Evolutionary conservation across 2,329 filamentous ascomycete genomes (phyloP).

Genomic region (Dactylellina sp.): DNA sequence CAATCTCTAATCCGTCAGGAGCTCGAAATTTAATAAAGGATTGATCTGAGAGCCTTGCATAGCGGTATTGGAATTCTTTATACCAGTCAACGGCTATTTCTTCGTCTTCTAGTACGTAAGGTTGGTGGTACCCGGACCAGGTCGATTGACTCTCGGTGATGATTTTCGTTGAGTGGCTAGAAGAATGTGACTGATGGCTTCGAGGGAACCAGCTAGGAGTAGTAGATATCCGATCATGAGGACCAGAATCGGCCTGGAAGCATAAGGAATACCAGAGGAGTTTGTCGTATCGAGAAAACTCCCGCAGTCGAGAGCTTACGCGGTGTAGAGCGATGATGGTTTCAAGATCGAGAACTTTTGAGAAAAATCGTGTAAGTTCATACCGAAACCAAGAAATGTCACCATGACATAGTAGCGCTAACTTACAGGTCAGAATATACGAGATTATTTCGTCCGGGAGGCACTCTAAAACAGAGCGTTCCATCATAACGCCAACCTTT

Average conservation of each 20-base stretch:
- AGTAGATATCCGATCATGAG: no score
- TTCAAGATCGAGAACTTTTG: slow-evolving; percentile 40
- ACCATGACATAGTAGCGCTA: neutral
- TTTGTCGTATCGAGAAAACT: slow-evolving; percentile 48
- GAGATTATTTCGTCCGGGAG: slow-evolving; percentile 51
- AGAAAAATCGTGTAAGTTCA: neutral
- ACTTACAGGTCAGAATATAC: slow-evolving; percentile 49
- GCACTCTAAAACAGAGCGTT: slow-evolving; percentile 34
- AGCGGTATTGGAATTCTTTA: slow-evolving; percentile 59
- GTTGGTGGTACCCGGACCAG: slow-evolving; percentile 8
- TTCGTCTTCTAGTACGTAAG: slow-evolving; percentile 36
- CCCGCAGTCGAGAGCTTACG: slow-evolving; percentile 42
- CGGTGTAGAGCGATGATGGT: slow-evolving; percentile 46
- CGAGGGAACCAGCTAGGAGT: neutral
- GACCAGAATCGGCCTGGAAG: slow-evolving; percentile 13
- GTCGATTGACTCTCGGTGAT: slow-evolving; percentile 11
- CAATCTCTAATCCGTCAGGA: slow-evolving; percentile 57
- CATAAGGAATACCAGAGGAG: slow-evolving; percentile 37
- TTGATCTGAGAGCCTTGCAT: slow-evolving; percentile 54
- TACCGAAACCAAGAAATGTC: no score
- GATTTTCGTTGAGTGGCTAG: slow-evolving; percentile 5
- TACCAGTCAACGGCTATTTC: slow-evolving; percentile 59
- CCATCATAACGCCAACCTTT: slow-evolving; percentile 5
- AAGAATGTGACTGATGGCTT: neutral
- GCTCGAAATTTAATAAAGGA: slow-evolving; percentile 52